Conservation (phyloP, 768 basidiomycete species). For the Paxillus rubicundulus region DNA sequence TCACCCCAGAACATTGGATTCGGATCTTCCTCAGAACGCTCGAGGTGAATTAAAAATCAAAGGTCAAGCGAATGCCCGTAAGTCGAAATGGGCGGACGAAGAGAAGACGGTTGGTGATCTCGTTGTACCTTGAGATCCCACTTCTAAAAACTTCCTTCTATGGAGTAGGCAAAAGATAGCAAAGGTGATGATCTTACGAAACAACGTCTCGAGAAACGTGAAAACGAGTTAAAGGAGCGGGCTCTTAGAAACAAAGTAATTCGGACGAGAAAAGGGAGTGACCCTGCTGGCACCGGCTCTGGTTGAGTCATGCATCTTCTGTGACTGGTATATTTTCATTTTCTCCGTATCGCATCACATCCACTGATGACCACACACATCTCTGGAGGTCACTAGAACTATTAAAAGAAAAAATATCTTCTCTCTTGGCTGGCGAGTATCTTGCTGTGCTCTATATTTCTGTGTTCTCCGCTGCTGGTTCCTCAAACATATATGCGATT, state of each 20-base stretch:
- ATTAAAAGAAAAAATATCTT: constrained; percentile 16
- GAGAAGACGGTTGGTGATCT: constrained; percentile 24
- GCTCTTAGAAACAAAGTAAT: constrained; percentile 82
- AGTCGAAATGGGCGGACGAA: constrained; percentile 53
- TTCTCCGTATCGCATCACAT: constrained; percentile 12
- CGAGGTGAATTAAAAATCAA: constrained; percentile 68
- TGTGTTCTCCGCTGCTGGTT: constrained; percentile 2
- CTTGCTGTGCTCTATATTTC: constrained; percentile 17
- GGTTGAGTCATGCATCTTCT: constrained; percentile 18
- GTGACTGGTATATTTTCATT: constrained; percentile 19
- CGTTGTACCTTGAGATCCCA: constrained; percentile 4
- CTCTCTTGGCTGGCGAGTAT: constrained; percentile 19
- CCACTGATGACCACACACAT: constrained; percentile 22
- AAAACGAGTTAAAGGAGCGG: constrained; percentile 79
- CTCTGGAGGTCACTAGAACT: constrained; percentile 25
- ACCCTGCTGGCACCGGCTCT: constrained; percentile 10
- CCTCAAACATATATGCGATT: constrained; percentile 23
- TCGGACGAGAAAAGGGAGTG: constrained; percentile 58
- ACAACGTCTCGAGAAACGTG: constrained; percentile 60
- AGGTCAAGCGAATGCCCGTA: constrained; percentile 60
- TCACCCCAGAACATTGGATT: constrained; percentile 25
- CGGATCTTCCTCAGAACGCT: constrained; percentile 31
- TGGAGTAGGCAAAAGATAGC: constrained; percentile 21
- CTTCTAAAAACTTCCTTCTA: constrained; percentile 8
- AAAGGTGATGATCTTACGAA: constrained; percentile 9